These are phyloP conservation scores for Talaromyces sp. DNA, from an alignment of 2,329 filamentous ascomycete genomes.

Conservation along the genomic window DNA sequence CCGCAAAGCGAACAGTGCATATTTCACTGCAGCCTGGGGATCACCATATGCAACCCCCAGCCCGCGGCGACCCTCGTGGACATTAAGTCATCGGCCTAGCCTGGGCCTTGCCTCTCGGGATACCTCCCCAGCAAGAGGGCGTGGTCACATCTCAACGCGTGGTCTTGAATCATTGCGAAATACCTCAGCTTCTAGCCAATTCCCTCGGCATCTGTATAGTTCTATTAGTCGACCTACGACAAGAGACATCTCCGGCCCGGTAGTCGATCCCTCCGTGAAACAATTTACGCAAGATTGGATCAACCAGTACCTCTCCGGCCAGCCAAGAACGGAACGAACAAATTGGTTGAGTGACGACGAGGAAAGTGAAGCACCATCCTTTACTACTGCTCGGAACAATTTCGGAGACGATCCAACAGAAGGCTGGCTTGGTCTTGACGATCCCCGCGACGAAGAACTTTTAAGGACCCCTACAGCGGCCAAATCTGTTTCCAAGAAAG, in stretches of 20 bases:
- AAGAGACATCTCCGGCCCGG: conserved; percentile 20
- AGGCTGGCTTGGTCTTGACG: conserved; percentile 40
- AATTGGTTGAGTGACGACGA: conserved; percentile 82
- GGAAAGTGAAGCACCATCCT: conserved; percentile 69
- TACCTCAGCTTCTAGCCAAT: conserved; percentile 21
- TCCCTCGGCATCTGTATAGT: conserved; percentile 20
- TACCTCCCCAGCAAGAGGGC: conserved; percentile 31
- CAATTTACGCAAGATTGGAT: conserved; percentile 83
- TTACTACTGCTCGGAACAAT: conserved; percentile 37
- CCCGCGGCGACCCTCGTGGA: conserved; percentile 36
- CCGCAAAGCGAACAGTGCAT: conserved; percentile 44
- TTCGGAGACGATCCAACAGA: conserved; percentile 39
- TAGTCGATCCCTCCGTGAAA: conserved; percentile 33
- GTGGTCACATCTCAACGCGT: conserved; percentile 14
- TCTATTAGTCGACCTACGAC: conserved; percentile 23
- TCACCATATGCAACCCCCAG: conserved; percentile 75
- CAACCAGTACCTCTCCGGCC: conserved; percentile 72
- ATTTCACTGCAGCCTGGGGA: conserved; percentile 80
- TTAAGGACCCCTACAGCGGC: conserved; percentile 37
- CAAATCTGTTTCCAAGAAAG: conserved; percentile 28
- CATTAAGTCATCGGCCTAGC: conserved; percentile 45
- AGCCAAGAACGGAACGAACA: conserved; percentile 63
- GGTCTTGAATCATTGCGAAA: conserved; percentile 25
- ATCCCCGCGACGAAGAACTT: conserved; percentile 33
- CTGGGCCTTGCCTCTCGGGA: conserved; percentile 27